These are phyloP conservation scores for Solanum ossicruentum DNA, from an alignment of 257 asterid species.

Conservation along the genomic window DNA sequence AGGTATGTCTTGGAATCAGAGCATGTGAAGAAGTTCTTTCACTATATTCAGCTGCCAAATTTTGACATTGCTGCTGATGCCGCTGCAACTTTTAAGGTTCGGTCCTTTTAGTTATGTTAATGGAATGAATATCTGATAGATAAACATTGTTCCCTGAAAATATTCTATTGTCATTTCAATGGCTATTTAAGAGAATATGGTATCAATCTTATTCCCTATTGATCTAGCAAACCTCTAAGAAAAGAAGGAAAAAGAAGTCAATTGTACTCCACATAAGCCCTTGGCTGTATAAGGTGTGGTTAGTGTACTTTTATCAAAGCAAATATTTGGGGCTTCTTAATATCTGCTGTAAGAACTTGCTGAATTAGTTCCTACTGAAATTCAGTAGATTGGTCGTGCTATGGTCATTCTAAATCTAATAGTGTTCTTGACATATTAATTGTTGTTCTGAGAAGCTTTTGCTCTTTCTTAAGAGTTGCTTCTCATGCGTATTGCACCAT, in stretches of 20 bases:
- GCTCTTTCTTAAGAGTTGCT: neutral
- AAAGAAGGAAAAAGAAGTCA: neutral
- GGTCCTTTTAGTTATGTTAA: neutral
- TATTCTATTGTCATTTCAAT: neutral
- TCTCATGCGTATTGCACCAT: neutral
- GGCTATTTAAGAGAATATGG: neutral
- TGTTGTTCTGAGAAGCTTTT: neutral
- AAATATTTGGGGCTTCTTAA: neutral
- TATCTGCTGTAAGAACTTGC: neutral
- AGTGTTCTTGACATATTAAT: neutral
- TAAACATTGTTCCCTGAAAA: neutral
- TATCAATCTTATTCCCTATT: neutral
- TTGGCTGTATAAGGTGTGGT: neutral
- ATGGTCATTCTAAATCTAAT: neutral
- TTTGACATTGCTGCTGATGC: conserved; percentile 48
- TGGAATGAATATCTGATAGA: neutral
- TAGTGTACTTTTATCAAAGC: neutral
- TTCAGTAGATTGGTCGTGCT: neutral
- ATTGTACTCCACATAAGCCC: neutral
- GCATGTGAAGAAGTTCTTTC: conserved; percentile 38
- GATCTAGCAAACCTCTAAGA: neutral
- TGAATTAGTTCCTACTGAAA: neutral
- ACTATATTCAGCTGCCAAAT: conserved; percentile 34
- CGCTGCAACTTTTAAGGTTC: conserved; percentile 40
- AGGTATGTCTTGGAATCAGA: conserved; percentile 40